These are phyloP conservation scores for Fistulifera solaris DNA, from an alignment of 108 stramenopile genomes.

Conservation along the genomic window DNA sequence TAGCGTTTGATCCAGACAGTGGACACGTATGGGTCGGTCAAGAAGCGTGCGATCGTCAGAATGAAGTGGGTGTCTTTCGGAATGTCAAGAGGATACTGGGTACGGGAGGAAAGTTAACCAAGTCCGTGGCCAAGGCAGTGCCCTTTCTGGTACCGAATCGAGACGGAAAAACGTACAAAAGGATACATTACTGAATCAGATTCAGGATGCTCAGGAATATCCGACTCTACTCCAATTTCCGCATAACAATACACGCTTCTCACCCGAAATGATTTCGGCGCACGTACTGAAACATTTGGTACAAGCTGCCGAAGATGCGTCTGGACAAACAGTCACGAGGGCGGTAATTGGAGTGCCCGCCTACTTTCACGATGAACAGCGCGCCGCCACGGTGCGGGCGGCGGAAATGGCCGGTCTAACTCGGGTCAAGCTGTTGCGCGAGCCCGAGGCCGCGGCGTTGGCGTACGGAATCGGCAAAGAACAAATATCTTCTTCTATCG, in stretches of 20 bases:
- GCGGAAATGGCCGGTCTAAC: conserved; percentile 73
- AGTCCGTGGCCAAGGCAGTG: conserved; percentile 43
- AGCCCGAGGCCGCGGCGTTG: conserved; percentile 94
- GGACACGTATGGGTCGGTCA: conserved; percentile 29
- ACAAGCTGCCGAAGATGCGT: conserved; percentile 32
- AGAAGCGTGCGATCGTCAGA: conserved; percentile 25
- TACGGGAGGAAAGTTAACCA: conserved; percentile 43
- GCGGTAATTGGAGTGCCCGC: conserved; percentile 93
- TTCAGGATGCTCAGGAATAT: conserved; percentile 47
- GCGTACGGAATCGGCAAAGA: conserved; percentile 70
- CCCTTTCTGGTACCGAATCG: conserved; percentile 42
- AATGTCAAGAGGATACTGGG: conserved; percentile 82
- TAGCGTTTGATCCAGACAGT: conserved; percentile 17
- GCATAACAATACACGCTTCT: conserved; percentile 8
- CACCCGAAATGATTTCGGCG: conserved; percentile 74
- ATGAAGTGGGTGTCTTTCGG: conserved; percentile 40
- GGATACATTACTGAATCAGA: conserved; percentile 25
- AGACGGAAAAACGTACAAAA: conserved; percentile 33
- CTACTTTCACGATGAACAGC: conserved; percentile 89
- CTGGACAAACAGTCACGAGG: conserved; percentile 48
- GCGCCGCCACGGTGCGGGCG: conserved; percentile 79
- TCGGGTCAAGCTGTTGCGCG: conserved; percentile 80
- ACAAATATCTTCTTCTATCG: conserved; percentile 21
- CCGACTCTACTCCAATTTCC: conserved; percentile 44
- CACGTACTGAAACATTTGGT: conserved; percentile 57